A percentile compares a stretch with the other conserved stretches of the same genome.
phyloP scores from a whole-genome alignment of 345 rosid genomes.

The Citrus reticulata region DNA sequence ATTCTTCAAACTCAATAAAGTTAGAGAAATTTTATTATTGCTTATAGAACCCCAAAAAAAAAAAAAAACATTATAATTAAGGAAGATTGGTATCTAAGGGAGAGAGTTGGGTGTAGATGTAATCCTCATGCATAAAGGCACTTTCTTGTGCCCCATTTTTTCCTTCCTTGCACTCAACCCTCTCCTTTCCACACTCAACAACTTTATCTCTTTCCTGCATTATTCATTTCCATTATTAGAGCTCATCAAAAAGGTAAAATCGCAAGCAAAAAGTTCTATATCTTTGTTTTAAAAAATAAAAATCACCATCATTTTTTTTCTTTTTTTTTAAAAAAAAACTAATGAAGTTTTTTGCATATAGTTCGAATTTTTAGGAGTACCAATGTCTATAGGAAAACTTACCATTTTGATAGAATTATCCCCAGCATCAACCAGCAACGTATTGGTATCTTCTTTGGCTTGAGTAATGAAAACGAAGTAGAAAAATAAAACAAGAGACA shows the following conservation, averaged over 20 bases:
- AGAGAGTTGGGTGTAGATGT: conserved; percentile 25
- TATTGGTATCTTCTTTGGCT: conserved; percentile 1
- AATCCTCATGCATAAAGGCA: conserved; percentile 17
- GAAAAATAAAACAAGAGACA: conserved; percentile 2
- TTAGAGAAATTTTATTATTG: neutral
- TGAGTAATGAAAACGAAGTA: neutral
- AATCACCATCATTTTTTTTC: too few species aligned
- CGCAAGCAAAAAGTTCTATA: too few species aligned
- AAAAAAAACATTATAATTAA: too few species aligned
- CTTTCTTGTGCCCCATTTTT: conserved; percentile 10
- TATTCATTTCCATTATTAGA: neutral
- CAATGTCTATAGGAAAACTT: neutral
- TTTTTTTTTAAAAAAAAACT: too few species aligned
- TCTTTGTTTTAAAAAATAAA: too few species aligned
- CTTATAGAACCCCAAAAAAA: too few species aligned
- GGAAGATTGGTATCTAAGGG: neutral
- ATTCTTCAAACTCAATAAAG: neutral
- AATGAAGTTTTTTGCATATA: too few species aligned
- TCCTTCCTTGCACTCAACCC: conserved; percentile 19
- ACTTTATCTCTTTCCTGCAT: neutral
- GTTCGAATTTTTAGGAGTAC: neutral
- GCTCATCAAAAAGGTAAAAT: too few species aligned
- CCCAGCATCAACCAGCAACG: neutral
- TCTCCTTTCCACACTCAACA: conserved; percentile 5
- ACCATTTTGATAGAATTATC: conserved; percentile 1